phyloP scores from a whole-genome alignment of 495 filamentous ascomycete species.

The Xylaria acuta region DNA sequence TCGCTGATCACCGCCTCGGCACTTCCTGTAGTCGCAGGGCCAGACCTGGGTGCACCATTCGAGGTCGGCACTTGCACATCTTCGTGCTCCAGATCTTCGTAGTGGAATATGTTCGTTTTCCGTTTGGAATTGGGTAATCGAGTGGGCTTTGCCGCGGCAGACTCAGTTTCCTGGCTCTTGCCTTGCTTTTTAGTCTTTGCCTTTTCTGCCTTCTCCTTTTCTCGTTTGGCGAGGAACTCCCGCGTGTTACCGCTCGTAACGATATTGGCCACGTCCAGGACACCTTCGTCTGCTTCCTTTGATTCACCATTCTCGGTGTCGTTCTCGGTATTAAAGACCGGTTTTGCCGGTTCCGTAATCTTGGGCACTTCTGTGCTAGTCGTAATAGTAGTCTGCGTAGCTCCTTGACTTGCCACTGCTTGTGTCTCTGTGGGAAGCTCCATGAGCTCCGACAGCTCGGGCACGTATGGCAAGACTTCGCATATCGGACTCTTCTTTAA shows the following conservation, averaged over 20 bases:
- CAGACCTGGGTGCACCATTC: conserved; percentile 45
- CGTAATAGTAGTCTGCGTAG: conserved; percentile 39
- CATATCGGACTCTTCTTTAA: conserved; percentile 88
- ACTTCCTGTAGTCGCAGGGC: conserved; percentile 42
- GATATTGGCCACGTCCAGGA: conserved; percentile 92
- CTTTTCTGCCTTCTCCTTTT: conserved; percentile 86
- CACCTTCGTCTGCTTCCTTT: conserved; percentile 72
- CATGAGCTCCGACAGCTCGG: conserved; percentile 60
- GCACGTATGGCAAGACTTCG: conserved; percentile 78
- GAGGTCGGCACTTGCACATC: conserved; percentile 59
- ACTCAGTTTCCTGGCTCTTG: conserved; percentile 66
- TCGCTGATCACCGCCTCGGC: conserved; percentile 49
- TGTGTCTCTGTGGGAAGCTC: conserved; percentile 64
- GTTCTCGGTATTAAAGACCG: conserved; percentile 52
- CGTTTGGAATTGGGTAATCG: conserved; percentile 84
- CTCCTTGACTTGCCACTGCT: conserved; percentile 58
- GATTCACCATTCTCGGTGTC: conserved; percentile 57
- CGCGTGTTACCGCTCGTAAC: conserved; percentile 89
- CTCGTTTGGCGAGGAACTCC: conserved; percentile 89
- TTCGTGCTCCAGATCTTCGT: conserved; percentile 76
- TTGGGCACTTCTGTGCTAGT: conserved; percentile 41
- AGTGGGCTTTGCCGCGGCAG: conserved; percentile 58
- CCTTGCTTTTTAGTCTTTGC: conserved; percentile 53
- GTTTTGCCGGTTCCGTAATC: conserved; percentile 39
- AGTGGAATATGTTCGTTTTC: conserved; percentile 77